Base-by-base conservation (phyloP, 2,329 filamentous ascomycete genomes). In the Coleophoma eucalyptorum region DNA sequence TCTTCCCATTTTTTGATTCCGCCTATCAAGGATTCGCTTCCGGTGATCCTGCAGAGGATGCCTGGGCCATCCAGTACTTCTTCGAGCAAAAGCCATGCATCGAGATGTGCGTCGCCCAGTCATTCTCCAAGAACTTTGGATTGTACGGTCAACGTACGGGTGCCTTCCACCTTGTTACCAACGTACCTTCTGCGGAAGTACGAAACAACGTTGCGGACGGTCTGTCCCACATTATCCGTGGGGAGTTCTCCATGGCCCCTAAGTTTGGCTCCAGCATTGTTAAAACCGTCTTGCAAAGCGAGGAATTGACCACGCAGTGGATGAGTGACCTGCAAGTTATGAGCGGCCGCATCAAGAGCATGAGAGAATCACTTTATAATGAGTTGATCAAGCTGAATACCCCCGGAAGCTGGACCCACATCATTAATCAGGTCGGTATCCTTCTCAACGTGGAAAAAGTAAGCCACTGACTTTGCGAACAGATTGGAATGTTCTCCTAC, bases 81-180 rank as follows among this genome's bases (percentile, higher is more conserved):
- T 41, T 52, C 51, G n/a, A 45, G 46, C 10, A 61, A 60, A n/a
- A 33, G 10, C n/a, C n/a, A 6, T 32, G n/a, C 3, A 52, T 65
- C 19, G 67, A 69, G 50, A 52, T 67, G 31, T 45, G 68, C 4
- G 62, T 66, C 5, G 66, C 62, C 41, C 69, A 71, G 55, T 69
- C 67, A 0, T 70, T 71, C 47, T 65, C 67, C n/a, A 71, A 71
- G 58, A 70, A 69, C 50, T 68, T 71, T 53, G 69, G 60, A 0
- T 46, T 71, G 1, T 70, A 70, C 44, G 67, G 68, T 1, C 66
- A 71, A 55, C 58, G 68, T 12, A 61, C 58, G 20, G 68, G 68
- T 1, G 66, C 61, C 2, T 53, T 68, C 3, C 65, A 67, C 46
- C 53, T 62, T 2, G 56, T 66, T 10, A 52, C 48, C 19, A 46